phyloP scores from a whole-genome alignment of 176 grass and related monocot genomes.

The Musa acuminata region DNA sequence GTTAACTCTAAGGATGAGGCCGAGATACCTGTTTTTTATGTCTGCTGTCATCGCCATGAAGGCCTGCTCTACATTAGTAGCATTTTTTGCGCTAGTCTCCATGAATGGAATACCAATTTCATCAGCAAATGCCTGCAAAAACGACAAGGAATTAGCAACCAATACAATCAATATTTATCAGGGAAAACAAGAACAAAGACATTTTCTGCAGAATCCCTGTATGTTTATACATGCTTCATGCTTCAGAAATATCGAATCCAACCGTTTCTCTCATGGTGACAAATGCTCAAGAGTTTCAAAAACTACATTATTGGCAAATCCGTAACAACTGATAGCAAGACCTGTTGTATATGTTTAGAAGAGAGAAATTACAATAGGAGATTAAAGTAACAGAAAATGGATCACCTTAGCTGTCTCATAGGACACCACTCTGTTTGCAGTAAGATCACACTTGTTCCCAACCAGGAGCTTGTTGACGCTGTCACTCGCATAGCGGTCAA shows the following conservation, averaged over 20 bases:
- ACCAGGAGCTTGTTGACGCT: conserved; percentile 84
- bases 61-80: conserved; percentile 68
- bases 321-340: not conserved
- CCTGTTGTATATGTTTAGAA: not conserved
- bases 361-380: not conserved
- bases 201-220: not conserved
- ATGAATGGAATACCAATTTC: conserved; percentile 85
- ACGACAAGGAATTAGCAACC: not conserved
- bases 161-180: not conserved
- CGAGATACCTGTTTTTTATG: conserved; percentile 52
- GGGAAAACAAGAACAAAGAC: not conserved
- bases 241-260: not conserved
- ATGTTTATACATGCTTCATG: not conserved
- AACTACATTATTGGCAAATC: not conserved
- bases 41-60: conserved; percentile 68
- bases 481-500: conserved; percentile 75
- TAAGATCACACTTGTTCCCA: conserved; percentile 70
- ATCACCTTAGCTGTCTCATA: conserved; percentile 63
- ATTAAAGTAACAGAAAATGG: not conserved
- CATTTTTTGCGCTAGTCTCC: conserved; percentile 89
- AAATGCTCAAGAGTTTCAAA: not conserved
- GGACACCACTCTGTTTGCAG: conserved; percentile 65
- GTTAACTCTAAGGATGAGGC: not conserved
- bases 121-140: conserved; percentile 66
- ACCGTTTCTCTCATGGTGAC: not conserved